Evolutionary conservation across 345 rosid genomes (phyloP), one percentile per base, ranked within the genome.

Genomic region (Limnanthes douglasii): DNA sequence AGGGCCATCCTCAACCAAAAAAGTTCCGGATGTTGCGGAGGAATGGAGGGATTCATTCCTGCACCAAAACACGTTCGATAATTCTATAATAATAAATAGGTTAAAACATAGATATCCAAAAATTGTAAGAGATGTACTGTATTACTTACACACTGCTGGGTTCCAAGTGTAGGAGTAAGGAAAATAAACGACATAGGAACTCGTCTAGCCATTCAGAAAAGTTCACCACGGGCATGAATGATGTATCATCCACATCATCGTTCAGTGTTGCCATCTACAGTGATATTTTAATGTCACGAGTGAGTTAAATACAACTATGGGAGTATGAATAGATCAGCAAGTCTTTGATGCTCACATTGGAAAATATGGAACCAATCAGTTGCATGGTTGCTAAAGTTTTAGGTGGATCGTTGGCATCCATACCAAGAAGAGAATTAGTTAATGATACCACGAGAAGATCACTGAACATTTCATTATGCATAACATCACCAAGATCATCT

Each of bases 351-450:
- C 78, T 70, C 70, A 90, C 98, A 70, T 80, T 90, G 60, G 98
- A 90, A 72, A 90, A 90, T 60, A 84, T 75, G 44, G 95, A 84
- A 49, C 98, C 94, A 62, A 90, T 79, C 44, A 84, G 60, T 59
- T 90, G 98, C 95, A 90, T 70, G 18, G 92, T 84, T 33, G 95
- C 95, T 72, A 77, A 61, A 35, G 98, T 79, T 65, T 90, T 90
- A 12, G 95, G 98, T 48, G 98, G 98, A 53, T 90, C 98, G 49
- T 90, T 90, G 52, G 95, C 98, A 70, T 90, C 98, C 84, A 90
- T 90, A 22, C 98, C 98, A 68, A 81, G 92, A 47, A 90, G 69
- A 10, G 95, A 86, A 72, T 83, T 90, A 8, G 95, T 79, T 41
- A 90, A 60, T 30, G 95, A 79, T 51, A 84, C 69, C 63, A 64